Base-by-base conservation (phyloP, 805 yeast species). In the Candida odintsovae region DNA sequence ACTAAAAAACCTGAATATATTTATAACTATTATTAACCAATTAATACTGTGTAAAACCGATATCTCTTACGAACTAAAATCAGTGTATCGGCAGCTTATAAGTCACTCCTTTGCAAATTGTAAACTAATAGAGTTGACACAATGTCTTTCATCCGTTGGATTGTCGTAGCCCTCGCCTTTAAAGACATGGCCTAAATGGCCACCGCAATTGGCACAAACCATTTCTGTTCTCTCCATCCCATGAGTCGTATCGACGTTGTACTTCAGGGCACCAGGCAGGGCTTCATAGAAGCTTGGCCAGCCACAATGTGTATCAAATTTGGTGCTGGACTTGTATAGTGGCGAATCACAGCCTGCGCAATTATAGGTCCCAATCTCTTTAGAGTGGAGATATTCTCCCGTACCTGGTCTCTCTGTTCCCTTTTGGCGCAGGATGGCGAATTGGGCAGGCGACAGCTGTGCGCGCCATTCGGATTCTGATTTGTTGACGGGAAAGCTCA, bases 221-320 rank as follows among this genome's bases (percentile, higher is more conserved):
- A 94, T 90, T 63, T 94, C 99, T 12, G 82, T 87, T 51, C 99
- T 75, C 13, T 69, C 71, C 94, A 85, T 90, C 0, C 98, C 98
- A 42, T 69, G 66, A 8, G 83, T 65, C 0, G 47, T 57, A 64
- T 94, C 99, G 18, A 70, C 73, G 48, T 75, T 66, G 12, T 83
- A 71, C 19, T 65, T 73, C 36, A 94, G 74, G 6, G 96, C 74
- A 0, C 90, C 90, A 0, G 96, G 95, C 36, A 87, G 70, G 1
- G 95, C 97, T 48, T 88, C 85, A 64, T 83, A 92, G 65, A 94
- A 94, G 0, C 97, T 90, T 1, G 99, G 99, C 99, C 99, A 94
- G 3, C 99, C 99, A 65, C 99, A 94, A 45, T 89, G 89, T 12
- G 96, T 80, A 48, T 84, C 82, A 58, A 94, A 94, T 65, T 94